Conservation (phyloP, 805 yeast genomes). For the Yarrowia sp. region DNA sequence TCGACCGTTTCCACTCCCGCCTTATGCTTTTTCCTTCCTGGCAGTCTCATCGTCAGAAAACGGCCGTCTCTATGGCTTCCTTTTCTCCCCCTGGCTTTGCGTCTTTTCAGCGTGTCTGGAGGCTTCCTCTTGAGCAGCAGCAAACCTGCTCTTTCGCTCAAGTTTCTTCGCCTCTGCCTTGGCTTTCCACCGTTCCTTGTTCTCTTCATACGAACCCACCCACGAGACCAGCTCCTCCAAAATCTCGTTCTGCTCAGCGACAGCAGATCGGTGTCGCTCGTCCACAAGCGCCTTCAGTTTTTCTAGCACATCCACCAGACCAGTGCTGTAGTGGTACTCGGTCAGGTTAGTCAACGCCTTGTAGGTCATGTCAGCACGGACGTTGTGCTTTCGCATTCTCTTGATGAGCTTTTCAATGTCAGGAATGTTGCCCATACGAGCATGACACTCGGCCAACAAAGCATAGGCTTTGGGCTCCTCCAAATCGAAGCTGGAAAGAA, state of each 20-base stretch:
- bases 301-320: neutral
- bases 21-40: too few species aligned
- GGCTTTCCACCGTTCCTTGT: neutral
- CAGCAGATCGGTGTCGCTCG: neutral
- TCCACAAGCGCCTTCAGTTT: conserved; percentile 4
- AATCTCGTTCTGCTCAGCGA: neutral
- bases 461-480: conserved; percentile 25
- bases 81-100: too few species aligned
- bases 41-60: too few species aligned
- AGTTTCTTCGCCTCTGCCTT: too few species aligned
- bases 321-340: conserved; percentile 24
- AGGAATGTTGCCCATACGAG: neutral
- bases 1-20: too few species aligned
- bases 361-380: conserved; percentile 18
- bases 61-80: too few species aligned
- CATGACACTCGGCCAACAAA: conserved; percentile 33
- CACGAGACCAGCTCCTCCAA: conserved; percentile 10
- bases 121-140: too few species aligned
- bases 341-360: conserved; percentile 2
- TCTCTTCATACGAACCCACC: conserved; percentile 9
- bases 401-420: conserved; percentile 14
- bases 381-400: neutral
- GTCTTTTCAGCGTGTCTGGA: too few species aligned
- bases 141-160: too few species aligned
- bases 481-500: neutral